Evolutionary conservation across 2,329 filamentous ascomycete species (phyloP).

Genomic region (Phialophora macrospora): DNA sequence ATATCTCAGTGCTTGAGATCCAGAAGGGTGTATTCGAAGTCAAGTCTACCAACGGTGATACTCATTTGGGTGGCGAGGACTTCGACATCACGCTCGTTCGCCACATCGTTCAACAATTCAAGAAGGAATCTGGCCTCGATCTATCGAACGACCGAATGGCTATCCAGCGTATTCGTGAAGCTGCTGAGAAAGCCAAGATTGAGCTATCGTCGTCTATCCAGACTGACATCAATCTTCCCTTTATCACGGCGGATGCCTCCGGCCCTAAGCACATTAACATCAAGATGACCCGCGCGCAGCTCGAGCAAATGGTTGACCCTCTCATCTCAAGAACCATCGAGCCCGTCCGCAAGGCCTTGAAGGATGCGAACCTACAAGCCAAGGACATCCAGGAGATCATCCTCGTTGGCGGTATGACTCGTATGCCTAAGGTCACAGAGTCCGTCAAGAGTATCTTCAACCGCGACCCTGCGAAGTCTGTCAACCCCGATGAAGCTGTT

Average conservation of each 20-base stretch:
- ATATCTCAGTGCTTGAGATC: constrained; percentile 97
- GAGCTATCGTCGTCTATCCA: constrained; percentile 93
- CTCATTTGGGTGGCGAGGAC: constrained; percentile 96
- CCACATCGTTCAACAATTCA: constrained; percentile 92
- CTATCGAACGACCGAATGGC: constrained; percentile 93
- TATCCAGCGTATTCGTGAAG: constrained; percentile 98
- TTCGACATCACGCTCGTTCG: constrained; percentile 95
- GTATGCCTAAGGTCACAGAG: constrained; percentile 98
- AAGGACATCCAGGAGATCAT: constrained; percentile 98
- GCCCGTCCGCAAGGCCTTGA: constrained; percentile 93
- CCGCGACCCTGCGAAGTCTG: constrained; percentile 94
- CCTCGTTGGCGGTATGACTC: constrained; percentile 97
- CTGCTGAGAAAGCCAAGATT: constrained; percentile 99
- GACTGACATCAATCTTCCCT: constrained; percentile 97
- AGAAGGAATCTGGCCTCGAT: constrained; percentile 92
- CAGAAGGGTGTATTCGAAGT: constrained; percentile 98
- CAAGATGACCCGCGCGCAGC: constrained; percentile 89
- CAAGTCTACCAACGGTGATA: constrained; percentile 99
- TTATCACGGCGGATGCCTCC: constrained; percentile 94
- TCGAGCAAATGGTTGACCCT: constrained; percentile 90
- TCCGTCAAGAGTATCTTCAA: constrained; percentile 97
- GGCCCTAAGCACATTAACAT: constrained; percentile 98
- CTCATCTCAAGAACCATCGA: constrained; percentile 86
- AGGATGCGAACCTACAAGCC: constrained; percentile 87
- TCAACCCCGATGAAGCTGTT: constrained; percentile 98